phyloP scores from a whole-genome alignment of 768 basidiomycete genomes.

The Termitomyces sp. region DNA sequence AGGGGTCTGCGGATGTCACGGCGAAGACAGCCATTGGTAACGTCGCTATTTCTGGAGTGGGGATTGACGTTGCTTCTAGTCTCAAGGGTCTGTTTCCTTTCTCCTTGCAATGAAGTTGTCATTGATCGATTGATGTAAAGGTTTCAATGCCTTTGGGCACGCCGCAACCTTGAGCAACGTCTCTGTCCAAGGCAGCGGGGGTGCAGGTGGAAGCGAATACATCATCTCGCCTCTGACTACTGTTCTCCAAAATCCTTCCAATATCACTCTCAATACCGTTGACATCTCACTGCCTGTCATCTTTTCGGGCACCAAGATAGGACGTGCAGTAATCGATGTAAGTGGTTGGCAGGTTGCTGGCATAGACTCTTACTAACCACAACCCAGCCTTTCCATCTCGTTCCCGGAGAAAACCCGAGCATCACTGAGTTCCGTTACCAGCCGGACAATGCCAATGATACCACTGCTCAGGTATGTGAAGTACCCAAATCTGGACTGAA shows the following conservation, averaged over 20 bases:
- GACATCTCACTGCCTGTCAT: constrained; percentile 53
- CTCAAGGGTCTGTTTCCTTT: constrained; percentile 38
- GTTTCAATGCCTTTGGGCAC: constrained; percentile 55
- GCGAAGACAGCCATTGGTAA: constrained; percentile 61
- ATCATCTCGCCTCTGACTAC: constrained; percentile 54
- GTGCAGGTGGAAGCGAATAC: constrained; percentile 52
- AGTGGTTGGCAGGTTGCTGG: constrained; percentile 11
- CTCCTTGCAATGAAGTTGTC: background rate
- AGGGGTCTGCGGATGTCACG: constrained; percentile 51
- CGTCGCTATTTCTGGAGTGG: constrained; percentile 58
- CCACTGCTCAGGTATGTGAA: constrained; percentile 43
- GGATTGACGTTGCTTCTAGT: constrained; percentile 52
- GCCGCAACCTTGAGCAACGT: constrained; percentile 49
- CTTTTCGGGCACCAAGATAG: constrained; percentile 50
- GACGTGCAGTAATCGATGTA: constrained; percentile 54
- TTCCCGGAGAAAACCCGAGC: constrained; percentile 50
- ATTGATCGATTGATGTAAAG: constrained; percentile 21
- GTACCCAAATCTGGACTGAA: background rate
- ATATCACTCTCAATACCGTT: constrained; percentile 55
- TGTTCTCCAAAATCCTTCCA: constrained; percentile 59
- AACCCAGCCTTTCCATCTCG: constrained; percentile 45
- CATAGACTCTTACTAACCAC: background rate
- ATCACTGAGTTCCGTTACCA: constrained; percentile 63
- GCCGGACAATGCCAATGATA: constrained; percentile 61
- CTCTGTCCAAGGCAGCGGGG: constrained; percentile 59